phyloP scores from a whole-genome alignment of 805 yeast genomes.

The Nakazawaea pomicola region DNA sequence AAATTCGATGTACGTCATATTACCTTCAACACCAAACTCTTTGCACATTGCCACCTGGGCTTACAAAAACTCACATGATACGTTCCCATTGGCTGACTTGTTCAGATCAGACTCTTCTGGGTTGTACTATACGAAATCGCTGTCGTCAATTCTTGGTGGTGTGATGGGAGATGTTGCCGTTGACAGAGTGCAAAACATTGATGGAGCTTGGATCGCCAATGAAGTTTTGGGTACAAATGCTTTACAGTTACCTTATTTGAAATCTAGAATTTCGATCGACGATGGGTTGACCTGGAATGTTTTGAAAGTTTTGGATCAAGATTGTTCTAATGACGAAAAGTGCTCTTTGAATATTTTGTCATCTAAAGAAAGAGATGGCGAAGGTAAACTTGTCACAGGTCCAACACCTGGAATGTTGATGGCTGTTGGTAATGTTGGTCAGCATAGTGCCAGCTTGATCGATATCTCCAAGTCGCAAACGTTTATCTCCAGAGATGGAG shows the following conservation, averaged over 20 bases:
- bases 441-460: conserved; percentile 28
- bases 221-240: conserved; percentile 24
- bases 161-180: conserved; percentile 33
- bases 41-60: conserved; percentile 35
- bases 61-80: conserved; percentile 15
- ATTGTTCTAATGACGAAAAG: conserved; percentile 37
- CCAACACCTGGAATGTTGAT: conserved; percentile 50
- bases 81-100: conserved; percentile 27
- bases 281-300: conserved; percentile 51
- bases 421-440: conserved; percentile 85
- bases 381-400: conserved; percentile 38
- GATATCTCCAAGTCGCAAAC: conserved; percentile 26
- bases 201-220: conserved; percentile 59
- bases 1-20: conserved; percentile 31
- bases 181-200: conserved; percentile 44
- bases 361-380: conserved; percentile 31
- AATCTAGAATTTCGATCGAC: conserved; percentile 41
- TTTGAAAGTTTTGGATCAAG: conserved; percentile 41
- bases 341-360: conserved; percentile 44
- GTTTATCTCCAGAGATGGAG: conserved; percentile 72
- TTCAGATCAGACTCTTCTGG: conserved; percentile 59
- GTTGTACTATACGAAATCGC: conserved; percentile 38
- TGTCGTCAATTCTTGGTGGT: conserved; percentile 35
- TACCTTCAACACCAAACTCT: conserved; percentile 36
- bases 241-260: conserved; percentile 21